Evolutionary conservation across 768 basidiomycete species (phyloP).

Genomic region (Pleurotus citrinopileatus): DNA sequence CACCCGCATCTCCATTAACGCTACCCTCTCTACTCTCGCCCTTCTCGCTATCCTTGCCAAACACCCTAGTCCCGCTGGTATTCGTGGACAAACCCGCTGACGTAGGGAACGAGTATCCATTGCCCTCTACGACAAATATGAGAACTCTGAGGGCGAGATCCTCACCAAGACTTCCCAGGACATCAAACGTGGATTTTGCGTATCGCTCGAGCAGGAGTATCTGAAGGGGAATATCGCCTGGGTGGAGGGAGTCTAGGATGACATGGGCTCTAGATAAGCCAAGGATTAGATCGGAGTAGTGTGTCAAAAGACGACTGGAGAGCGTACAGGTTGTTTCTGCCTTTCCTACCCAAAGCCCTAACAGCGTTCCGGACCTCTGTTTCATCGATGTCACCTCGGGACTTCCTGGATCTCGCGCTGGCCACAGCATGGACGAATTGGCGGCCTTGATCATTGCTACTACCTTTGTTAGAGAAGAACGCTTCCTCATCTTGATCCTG

Average conservation of each 20-base stretch:
- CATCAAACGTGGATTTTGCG: slow-evolving; percentile 75
- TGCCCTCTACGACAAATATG: slow-evolving; percentile 27
- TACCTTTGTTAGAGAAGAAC: slow-evolving; percentile 10
- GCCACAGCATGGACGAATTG: not conserved
- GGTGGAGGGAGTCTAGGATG: slow-evolving; percentile 23
- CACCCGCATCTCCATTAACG: not conserved
- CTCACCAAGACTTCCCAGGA: slow-evolving; percentile 69
- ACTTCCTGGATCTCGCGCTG: slow-evolving; percentile 45
- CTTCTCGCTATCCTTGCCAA: not conserved
- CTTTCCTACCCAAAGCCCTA: slow-evolving; percentile 59
- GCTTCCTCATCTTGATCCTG: slow-evolving; percentile 15
- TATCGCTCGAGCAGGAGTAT: slow-evolving; percentile 86
- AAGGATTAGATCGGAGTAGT: slow-evolving; percentile 11
- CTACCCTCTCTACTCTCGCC: not conserved
- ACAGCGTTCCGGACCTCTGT: slow-evolving; percentile 64
- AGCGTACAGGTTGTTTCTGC: slow-evolving; percentile 71
- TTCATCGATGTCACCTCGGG: slow-evolving; percentile 68
- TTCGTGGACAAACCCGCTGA: not conserved
- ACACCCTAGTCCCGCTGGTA: not conserved
- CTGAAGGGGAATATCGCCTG: slow-evolving; percentile 82
- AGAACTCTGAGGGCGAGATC: slow-evolving; percentile 65
- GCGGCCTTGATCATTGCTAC: not conserved
- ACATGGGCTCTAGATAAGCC: slow-evolving; percentile 66
- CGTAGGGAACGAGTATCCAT: slow-evolving; percentile 11
- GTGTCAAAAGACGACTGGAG: too few relatives aligned